phyloP scores from a whole-genome alignment of 2,329 filamentous ascomycete species.

The Grosmannia clavigera region DNA sequence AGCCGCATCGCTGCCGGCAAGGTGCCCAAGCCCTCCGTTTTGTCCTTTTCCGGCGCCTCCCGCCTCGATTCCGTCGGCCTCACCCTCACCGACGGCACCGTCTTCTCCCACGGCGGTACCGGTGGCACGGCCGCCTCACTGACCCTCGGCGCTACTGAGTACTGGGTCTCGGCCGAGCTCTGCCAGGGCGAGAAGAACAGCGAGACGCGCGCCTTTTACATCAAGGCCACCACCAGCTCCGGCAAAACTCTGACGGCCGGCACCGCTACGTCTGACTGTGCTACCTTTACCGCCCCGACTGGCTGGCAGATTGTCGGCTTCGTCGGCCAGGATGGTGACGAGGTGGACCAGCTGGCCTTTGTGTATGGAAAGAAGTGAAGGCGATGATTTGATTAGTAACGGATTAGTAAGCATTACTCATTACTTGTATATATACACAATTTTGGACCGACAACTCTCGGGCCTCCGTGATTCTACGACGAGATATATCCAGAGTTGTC shows the following conservation, averaged over 20 bases:
- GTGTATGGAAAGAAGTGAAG: conserved; percentile 31
- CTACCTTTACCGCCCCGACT: conserved; percentile 29
- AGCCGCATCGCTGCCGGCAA: conserved; percentile 8
- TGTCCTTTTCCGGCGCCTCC: conserved; percentile 33
- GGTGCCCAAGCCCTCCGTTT: conserved; percentile 21
- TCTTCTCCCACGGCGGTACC: conserved; percentile 38
- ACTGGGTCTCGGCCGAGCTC: conserved; percentile 33
- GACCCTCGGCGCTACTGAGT: conserved; percentile 32
- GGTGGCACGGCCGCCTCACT: conserved; percentile 33
- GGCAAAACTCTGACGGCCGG: conserved; percentile 34
- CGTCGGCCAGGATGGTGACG: conserved; percentile 37
- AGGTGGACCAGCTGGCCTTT: conserved; percentile 42
- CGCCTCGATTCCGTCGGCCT: conserved; percentile 40
- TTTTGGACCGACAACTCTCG: not conserved
- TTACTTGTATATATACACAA: not conserved
- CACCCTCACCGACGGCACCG: conserved; percentile 33
- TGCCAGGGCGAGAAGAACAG: conserved; percentile 35
- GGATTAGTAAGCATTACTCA: not conserved
- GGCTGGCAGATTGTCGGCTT: conserved; percentile 43
- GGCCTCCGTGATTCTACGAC: not conserved
- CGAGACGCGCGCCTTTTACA: conserved; percentile 42
- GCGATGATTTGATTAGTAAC: not conserved
- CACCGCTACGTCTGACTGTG: conserved; percentile 32
- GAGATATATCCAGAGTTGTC: conserved; percentile 3
- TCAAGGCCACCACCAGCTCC: conserved; percentile 36